Percentiles rank a stretch among this genome's conserved stretches.
These are phyloP conservation scores for Wickerhamomyces xylosicus DNA, from an alignment of 805 yeast genomes.

Conservation along the genomic window DNA sequence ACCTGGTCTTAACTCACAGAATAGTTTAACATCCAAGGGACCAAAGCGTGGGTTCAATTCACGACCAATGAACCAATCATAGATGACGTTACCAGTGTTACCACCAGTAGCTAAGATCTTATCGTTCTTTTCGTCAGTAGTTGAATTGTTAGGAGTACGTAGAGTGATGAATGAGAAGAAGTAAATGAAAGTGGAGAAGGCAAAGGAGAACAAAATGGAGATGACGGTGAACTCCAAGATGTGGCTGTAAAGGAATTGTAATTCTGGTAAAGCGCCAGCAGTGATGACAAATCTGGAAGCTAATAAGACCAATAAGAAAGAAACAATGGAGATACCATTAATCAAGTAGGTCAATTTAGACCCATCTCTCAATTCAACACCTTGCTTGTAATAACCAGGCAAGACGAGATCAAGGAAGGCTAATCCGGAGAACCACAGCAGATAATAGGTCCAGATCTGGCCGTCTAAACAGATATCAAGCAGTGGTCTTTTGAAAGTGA, in stretches of 20 bases:
- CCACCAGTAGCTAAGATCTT: slow-evolving; percentile 80
- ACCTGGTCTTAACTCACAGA: slow-evolving; percentile 93
- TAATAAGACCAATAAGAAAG: slow-evolving; percentile 29
- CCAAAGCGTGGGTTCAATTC: slow-evolving; percentile 91
- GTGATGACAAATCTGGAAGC: slow-evolving; percentile 42
- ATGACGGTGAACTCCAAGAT: slow-evolving; percentile 54
- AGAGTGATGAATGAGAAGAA: slow-evolving; percentile 56
- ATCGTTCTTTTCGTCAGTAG: slow-evolving; percentile 48
- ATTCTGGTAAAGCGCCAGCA: slow-evolving; percentile 60
- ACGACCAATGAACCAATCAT: slow-evolving; percentile 96
- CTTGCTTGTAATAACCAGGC: slow-evolving; percentile 56
- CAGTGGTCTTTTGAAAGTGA: slow-evolving; percentile 29
- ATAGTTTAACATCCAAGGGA: slow-evolving; percentile 76
- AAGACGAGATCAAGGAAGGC: slow-evolving; percentile 52
- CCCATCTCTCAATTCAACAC: slow-evolving; percentile 71
- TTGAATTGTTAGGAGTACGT: slow-evolving; percentile 19
- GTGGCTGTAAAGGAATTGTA: slow-evolving; percentile 64
- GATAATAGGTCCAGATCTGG: slow-evolving; percentile 52
- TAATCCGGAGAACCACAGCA: slow-evolving; percentile 62
- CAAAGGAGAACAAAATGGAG: slow-evolving; percentile 51
- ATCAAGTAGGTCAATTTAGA: slow-evolving; percentile 61
- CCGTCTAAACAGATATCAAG: slow-evolving; percentile 28
- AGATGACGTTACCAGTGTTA: slow-evolving; percentile 62
- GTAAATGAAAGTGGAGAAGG: slow-evolving; percentile 58
- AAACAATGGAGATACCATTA: slow-evolving; percentile 60